Base-by-base conservation (phyloP, 2,329 filamentous ascomycete species). In the Blastomyces percursus region DNA sequence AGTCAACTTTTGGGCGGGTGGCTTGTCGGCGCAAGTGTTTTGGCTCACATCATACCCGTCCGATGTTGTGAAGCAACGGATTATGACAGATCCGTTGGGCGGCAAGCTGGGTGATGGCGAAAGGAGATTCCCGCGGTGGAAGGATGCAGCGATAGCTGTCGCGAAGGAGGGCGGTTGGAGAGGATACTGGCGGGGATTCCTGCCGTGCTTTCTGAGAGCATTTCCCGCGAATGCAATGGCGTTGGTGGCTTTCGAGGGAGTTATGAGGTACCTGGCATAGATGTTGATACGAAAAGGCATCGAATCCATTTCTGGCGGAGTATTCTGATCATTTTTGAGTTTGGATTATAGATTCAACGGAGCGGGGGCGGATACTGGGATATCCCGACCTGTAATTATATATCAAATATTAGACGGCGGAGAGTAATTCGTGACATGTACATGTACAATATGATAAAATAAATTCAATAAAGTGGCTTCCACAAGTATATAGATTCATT, bases 191-290 rank as follows among this genome's bases (percentile, higher is more conserved):
- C 83, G 94, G 68, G 94, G 94, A 0, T 99, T 99, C 71, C 71
- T 96, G 71, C 94, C 94, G 1, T 97, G 93, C 74, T 96, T 97
- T 73, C 73, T 97, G 72, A 81, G 94, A 67, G 94, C 94, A 3
- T 97, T 97, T 74, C 94, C 94, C 16, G 93, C 94, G 30, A 97
- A 97, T 79, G 94, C 92, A 0, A 88, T 94, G 84, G 93, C 94
- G 1, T 76, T 97, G 72, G 86, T 96, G 61, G 92, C 89, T 35
- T 97, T 97, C 80, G 94, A 99, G 75, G 90, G 87, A 2, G 89
- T 94, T 61, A 93, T 96, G 89, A 84, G 91, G 64, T 71, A 69
- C 61, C 68, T 80, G 65, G 76, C 77, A 61, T 79, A 57, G 54
- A 40, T 57, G 32, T n/a, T 16, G 19, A 35, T n/a, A 35, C 16